A percentile compares a stretch with the other conserved stretches of the same genome.
Evolutionary conservation across 192 early-diverging fungal species (phyloP).

Genomic region (Anaeromyces robustus): DNA sequence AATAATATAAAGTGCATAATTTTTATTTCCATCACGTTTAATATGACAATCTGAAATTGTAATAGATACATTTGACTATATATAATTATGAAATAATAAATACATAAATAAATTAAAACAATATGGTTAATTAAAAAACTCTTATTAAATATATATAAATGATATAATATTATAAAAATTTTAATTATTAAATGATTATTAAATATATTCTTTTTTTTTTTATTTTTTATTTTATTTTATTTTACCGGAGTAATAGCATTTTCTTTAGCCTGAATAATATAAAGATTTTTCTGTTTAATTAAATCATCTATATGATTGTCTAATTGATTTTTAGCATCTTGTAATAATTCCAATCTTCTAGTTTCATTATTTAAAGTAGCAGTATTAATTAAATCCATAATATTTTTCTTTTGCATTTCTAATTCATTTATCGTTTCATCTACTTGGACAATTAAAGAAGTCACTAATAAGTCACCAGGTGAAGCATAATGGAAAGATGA

Average conservation of each 20-base stretch:
- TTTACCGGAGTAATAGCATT: slow-evolving; percentile 38
- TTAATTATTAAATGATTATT: too few species aligned
- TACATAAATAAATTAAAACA: neutral
- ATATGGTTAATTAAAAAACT: neutral
- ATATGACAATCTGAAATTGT: slow-evolving; percentile 14
- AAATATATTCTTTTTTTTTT: too few species aligned
- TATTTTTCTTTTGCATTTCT: slow-evolving; percentile 47
- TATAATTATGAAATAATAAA: too few species aligned
- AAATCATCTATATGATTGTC: slow-evolving; percentile 7
- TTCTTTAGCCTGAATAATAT: slow-evolving; percentile 35
- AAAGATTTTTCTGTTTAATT: slow-evolving; percentile 44
- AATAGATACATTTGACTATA: neutral
- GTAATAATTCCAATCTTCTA: neutral
- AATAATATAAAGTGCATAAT: slow-evolving; percentile 45
- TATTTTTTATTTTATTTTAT: too few species aligned
- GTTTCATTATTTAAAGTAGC: slow-evolving; percentile 20
- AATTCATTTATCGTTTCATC: slow-evolving; percentile 32
- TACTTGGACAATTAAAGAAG: slow-evolving; percentile 27
- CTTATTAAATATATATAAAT: too few species aligned
- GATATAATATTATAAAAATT: too few species aligned
- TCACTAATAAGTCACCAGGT: slow-evolving; percentile 53
- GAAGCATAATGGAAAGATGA: slow-evolving; percentile 27
- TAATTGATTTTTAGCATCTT: neutral
- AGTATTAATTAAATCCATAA: slow-evolving; percentile 44
- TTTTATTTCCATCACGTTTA: slow-evolving; percentile 27